phyloP scores from a whole-genome alignment of 2,329 filamentous ascomycete genomes.

The Penicillium capsulatum region DNA sequence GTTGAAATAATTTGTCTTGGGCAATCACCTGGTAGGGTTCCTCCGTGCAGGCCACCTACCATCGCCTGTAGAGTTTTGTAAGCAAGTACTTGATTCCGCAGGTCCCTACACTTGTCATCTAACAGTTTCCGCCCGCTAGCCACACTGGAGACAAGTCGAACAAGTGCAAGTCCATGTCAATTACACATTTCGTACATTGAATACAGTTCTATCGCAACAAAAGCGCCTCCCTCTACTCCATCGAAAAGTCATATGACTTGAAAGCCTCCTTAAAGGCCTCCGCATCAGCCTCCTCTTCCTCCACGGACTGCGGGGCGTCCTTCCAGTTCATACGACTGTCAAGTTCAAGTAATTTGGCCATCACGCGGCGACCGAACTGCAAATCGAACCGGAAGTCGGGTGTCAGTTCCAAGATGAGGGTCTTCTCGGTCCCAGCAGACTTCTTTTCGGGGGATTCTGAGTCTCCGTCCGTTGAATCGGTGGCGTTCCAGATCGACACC shows the following conservation, averaged over 20 bases:
- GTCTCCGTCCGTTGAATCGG: constrained; percentile 4
- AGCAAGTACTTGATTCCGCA: no score
- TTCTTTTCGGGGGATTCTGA: constrained; percentile 6
- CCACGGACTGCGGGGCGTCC: constrained; percentile 71
- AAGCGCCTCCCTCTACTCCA: constrained; percentile 27
- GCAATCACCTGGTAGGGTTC: no score
- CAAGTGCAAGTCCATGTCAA: no score
- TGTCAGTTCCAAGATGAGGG: constrained; percentile 69
- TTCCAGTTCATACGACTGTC: constrained; percentile 80
- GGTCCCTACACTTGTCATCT: no score
- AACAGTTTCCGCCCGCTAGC: no score
- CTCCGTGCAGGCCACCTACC: no score
- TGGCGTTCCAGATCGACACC: constrained; percentile 66
- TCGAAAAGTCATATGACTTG: constrained; percentile 79
- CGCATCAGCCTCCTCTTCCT: constrained; percentile 75
- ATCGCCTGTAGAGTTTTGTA: no score
- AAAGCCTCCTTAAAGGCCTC: constrained; percentile 76
- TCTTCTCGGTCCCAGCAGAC: constrained; percentile 56
- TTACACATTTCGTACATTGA: no score
- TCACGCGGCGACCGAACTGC: constrained; percentile 80
- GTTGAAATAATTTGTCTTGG: no score
- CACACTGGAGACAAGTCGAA: no score
- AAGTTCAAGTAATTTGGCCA: constrained; percentile 80
- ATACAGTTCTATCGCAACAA: no score
- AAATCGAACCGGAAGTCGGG: constrained; percentile 75